phyloP scores from a whole-genome alignment of 352 stramenopile species.

The Phytophthora fragariae region DNA sequence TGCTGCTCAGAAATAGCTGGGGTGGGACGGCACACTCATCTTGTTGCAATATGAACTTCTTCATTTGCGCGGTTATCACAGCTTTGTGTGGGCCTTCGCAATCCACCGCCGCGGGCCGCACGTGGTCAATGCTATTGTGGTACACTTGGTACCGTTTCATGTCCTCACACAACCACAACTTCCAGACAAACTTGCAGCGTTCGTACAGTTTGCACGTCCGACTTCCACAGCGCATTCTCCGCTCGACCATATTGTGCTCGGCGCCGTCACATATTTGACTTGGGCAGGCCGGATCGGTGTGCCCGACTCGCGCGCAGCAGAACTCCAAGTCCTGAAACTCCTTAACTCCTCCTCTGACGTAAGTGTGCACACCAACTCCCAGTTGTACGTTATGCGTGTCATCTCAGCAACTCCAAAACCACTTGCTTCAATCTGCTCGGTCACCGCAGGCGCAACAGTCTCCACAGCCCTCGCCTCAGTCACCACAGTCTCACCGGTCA shows the following conservation, averaged over 20 bases:
- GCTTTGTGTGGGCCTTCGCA: too few relatives aligned
- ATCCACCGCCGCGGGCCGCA: neutral
- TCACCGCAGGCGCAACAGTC: too few relatives aligned
- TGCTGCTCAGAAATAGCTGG: neutral
- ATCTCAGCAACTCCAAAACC: neutral
- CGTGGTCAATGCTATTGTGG: neutral
- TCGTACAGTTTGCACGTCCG: neutral
- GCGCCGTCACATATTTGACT: neutral
- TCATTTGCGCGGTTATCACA: neutral
- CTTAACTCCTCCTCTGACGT: neutral
- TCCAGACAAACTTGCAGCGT: neutral
- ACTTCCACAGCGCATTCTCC: neutral
- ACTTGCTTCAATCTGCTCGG: neutral
- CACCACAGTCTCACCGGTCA: too few relatives aligned
- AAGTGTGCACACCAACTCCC: conserved; percentile 2
- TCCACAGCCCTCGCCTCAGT: too few relatives aligned
- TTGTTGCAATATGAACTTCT: neutral
- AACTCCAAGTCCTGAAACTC: neutral
- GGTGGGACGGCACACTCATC: neutral
- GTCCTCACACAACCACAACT: neutral
- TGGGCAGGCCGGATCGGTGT: neutral
- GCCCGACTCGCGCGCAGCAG: neutral
- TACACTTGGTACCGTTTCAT: neutral
- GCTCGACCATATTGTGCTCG: neutral
- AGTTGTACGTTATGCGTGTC: neutral